phyloP scores from a whole-genome alignment of 345 rosid genomes.

The Citrus sp. region DNA sequence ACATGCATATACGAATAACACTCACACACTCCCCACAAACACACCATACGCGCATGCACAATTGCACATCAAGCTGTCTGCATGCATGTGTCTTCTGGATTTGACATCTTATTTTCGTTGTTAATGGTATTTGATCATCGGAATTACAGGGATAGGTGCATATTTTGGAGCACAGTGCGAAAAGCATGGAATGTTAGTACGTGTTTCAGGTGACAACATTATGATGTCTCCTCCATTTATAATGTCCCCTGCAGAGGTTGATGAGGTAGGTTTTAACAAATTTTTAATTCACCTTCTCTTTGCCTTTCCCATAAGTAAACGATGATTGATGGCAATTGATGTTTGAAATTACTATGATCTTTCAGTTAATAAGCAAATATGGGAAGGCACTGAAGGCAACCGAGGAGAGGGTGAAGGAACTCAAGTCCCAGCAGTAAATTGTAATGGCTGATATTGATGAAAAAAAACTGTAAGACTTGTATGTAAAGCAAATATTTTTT shows the following conservation, averaged over 20 bases:
- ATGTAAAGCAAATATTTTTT: constrained; percentile 3
- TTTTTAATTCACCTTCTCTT: not conserved
- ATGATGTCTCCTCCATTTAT: constrained; percentile 92
- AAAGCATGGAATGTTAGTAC: constrained; percentile 80
- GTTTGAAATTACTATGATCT: not conserved
- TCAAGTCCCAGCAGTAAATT: constrained; percentile 51
- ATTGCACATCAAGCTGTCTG: too few relatives aligned
- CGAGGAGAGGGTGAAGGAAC: constrained; percentile 78
- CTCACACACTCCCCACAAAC: too few relatives aligned
- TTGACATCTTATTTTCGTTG: not conserved
- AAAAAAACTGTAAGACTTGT: constrained; percentile 14
- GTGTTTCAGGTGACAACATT: constrained; percentile 83
- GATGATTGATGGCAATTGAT: not conserved
- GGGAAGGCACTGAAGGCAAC: constrained; percentile 80
- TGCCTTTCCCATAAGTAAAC: too few relatives aligned
- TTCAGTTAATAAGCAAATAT: constrained; percentile 64
- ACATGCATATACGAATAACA: not conserved
- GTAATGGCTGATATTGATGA: constrained; percentile 26
- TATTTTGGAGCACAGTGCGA: constrained; percentile 86
- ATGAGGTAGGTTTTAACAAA: constrained; percentile 43
- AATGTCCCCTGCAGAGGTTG: constrained; percentile 67
- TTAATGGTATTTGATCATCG: not conserved
- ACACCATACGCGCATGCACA: too few relatives aligned
- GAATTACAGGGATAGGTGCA: constrained; percentile 68
- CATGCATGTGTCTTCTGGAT: not conserved